Percentiles rank a stretch among this genome's conserved stretches.
Evolutionary conservation across 345 rosid genomes (phyloP).

Genomic region (Alliaria petiolata): DNA sequence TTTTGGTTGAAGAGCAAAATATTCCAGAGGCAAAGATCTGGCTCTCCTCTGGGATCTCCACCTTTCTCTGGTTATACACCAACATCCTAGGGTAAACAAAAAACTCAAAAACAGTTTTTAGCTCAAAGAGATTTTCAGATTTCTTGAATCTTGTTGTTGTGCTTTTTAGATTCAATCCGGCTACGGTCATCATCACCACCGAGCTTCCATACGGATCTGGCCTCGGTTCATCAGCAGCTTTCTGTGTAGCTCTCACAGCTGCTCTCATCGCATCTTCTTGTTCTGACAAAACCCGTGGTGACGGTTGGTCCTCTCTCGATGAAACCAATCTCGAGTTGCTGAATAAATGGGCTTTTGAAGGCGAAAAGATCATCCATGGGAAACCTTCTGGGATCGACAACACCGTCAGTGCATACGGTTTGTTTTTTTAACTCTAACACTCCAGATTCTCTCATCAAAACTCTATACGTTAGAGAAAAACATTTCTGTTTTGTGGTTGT

Average conservation of each 20-base stretch:
- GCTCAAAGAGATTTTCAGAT: background rate
- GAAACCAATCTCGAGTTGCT: constrained; percentile 60
- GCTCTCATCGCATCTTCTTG: constrained; percentile 55
- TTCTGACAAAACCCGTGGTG: constrained; percentile 34
- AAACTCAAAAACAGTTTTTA: background rate
- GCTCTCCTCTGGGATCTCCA: constrained; percentile 66
- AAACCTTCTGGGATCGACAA: constrained; percentile 97
- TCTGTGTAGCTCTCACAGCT: constrained; percentile 76
- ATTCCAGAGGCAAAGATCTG: constrained; percentile 66
- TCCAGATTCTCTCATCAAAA: background rate
- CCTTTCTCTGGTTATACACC: constrained; percentile 89
- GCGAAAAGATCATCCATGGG: constrained; percentile 93
- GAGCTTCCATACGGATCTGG: constrained; percentile 92
- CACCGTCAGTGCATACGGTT: constrained; percentile 95
- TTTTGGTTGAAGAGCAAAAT: constrained; percentile 65
- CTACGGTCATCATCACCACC: constrained; percentile 57
- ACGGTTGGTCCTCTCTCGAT: constrained; percentile 51
- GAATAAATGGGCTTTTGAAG: constrained; percentile 96
- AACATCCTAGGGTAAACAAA: constrained; percentile 75
- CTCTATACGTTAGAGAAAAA: background rate
- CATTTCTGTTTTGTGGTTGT: background rate
- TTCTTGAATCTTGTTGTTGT: background rate
- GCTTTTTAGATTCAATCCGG: constrained; percentile 69
- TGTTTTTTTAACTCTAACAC: constrained; percentile 35
- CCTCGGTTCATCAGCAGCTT: constrained; percentile 93